phyloP scores from a whole-genome alignment of 1,284 basidiomycete genomes.

The Irpex sp. region DNA sequence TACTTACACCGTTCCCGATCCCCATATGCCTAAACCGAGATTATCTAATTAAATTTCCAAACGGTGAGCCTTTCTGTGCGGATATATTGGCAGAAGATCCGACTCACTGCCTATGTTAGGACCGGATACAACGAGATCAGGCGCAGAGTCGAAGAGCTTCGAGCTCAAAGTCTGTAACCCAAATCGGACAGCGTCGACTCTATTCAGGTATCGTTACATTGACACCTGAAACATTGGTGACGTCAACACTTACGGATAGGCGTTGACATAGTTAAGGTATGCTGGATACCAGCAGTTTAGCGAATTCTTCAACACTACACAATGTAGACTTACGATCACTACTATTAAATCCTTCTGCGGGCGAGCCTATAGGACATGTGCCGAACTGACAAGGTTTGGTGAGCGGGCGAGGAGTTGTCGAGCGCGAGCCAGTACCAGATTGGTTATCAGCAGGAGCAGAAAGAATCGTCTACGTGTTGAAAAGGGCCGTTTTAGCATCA shows the following conservation, averaged over 20 bases:
- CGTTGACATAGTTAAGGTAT: constrained; percentile 33
- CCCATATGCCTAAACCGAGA: constrained; percentile 27
- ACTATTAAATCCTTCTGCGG: constrained; percentile 11
- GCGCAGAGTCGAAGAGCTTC: constrained; percentile 37
- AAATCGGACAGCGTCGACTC: constrained; percentile 41
- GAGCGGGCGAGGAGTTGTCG: constrained; percentile 22
- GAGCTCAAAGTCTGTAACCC: constrained; percentile 47
- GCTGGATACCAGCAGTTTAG: constrained; percentile 13
- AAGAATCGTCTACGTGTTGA: constrained; percentile 21
- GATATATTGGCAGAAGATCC: neutral
- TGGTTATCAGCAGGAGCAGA: constrained; percentile 41
- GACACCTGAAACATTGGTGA: constrained; percentile 28
- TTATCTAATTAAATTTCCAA: constrained; percentile 28
- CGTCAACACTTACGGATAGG: constrained; percentile 22
- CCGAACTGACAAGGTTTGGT: constrained; percentile 13
- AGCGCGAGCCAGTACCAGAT: constrained; percentile 39
- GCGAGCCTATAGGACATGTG: constrained; percentile 12
- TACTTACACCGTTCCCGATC: constrained; percentile 44
- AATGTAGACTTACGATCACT: constrained; percentile 10
- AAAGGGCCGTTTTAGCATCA: neutral
- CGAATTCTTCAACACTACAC: neutral
- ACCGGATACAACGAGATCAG: constrained; percentile 49
- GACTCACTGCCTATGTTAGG: constrained; percentile 43
- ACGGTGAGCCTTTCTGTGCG: neutral
- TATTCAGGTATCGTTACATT: neutral